Evolutionary conservation across 345 rosid genomes (phyloP).

Genomic region (Hevea brasiliensis): DNA sequence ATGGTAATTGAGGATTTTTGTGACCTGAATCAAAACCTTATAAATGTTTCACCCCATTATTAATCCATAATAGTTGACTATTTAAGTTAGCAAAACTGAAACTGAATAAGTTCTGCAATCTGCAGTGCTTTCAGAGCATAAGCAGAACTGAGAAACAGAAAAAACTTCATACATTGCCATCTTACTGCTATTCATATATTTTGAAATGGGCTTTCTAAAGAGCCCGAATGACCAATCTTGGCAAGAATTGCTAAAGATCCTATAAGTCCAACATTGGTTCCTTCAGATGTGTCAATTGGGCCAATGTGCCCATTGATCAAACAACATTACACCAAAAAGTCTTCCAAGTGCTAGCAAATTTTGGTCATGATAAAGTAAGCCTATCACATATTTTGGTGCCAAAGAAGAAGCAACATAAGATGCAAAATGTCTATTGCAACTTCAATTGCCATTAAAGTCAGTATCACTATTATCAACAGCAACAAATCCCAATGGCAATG

Average conservation of each 20-base stretch:
- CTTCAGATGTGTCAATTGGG: no score
- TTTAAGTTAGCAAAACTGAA: not conserved
- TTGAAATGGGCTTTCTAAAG: not conserved
- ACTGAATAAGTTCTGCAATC: not conserved
- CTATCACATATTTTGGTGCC: not conserved
- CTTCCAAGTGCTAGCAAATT: not conserved
- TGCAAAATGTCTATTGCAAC: not conserved
- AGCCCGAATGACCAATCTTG: no score
- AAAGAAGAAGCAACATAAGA: not conserved
- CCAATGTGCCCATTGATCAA: not conserved
- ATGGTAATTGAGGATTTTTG: not conserved
- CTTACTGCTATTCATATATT: not conserved
- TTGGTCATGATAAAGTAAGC: slow-evolving; percentile 2
- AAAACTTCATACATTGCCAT: not conserved
- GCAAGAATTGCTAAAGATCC: no score
- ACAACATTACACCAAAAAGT: not conserved
- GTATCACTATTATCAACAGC: not conserved
- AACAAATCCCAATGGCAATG: not conserved
- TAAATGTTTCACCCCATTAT: not conserved
- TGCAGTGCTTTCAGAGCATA: slow-evolving; percentile 2
- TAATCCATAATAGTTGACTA: no score
- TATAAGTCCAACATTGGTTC: no score
- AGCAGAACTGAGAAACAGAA: not conserved
- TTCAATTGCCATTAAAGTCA: not conserved
- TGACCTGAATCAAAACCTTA: not conserved